These are phyloP conservation scores for Sugiyamaella valdiviana DNA, from an alignment of 805 yeast species.

Conservation along the genomic window DNA sequence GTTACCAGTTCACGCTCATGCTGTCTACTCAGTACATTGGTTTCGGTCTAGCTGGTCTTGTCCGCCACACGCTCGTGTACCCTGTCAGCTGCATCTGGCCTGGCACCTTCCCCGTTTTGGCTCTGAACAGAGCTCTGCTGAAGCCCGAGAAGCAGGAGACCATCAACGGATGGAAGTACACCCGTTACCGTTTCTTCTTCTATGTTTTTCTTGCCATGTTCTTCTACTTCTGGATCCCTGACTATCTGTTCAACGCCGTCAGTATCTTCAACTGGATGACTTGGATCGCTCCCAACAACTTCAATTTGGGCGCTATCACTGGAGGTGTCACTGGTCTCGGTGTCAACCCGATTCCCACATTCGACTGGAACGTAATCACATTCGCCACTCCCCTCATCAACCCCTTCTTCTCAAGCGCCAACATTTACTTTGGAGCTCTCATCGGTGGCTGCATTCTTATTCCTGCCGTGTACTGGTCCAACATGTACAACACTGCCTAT, in stretches of 20 bases:
- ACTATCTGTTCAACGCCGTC: constrained; percentile 50
- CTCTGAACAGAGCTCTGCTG: constrained; percentile 44
- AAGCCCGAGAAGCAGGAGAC: constrained; percentile 20
- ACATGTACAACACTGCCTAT: constrained; percentile 46
- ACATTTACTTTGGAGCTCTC: constrained; percentile 37
- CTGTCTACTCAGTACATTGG: constrained; percentile 49
- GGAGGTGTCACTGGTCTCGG: constrained; percentile 46
- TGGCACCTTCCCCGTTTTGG: constrained; percentile 51
- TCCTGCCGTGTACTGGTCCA: constrained; percentile 46
- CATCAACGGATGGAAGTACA: constrained; percentile 49
- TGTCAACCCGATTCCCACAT: constrained; percentile 41
- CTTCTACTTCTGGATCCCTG: constrained; percentile 54
- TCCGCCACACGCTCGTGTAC: constrained; percentile 42
- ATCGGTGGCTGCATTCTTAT: constrained; percentile 37
- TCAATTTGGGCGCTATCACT: constrained; percentile 44
- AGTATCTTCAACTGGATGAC: constrained; percentile 54
- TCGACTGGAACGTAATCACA: constrained; percentile 38
- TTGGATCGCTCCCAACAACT: constrained; percentile 52
- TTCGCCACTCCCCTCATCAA: constrained; percentile 38
- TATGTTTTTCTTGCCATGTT: constrained; percentile 36
- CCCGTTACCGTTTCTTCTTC: constrained; percentile 42
- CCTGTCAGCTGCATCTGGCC: constrained; percentile 44
- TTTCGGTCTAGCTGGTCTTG: constrained; percentile 50
- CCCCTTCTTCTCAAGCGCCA: constrained; percentile 39
- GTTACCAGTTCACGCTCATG: constrained; percentile 41